Evolutionary conservation across 257 asterid species (phyloP).

Genomic region (Solanum phureja): DNA sequence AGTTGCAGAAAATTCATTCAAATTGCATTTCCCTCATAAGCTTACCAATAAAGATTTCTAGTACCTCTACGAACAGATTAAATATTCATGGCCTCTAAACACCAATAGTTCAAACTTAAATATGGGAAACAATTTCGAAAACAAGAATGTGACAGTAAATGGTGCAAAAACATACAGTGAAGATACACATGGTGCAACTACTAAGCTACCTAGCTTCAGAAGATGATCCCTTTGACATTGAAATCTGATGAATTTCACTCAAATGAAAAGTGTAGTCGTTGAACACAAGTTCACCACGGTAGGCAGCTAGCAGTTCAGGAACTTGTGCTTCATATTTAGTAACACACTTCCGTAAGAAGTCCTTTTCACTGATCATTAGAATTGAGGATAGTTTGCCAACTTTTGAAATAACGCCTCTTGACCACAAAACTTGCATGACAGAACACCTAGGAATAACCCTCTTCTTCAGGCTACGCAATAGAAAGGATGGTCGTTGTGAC

Average conservation of each 20-base stretch:
- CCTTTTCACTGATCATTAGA: not conserved
- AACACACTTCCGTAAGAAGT: not conserved
- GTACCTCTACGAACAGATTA: not conserved
- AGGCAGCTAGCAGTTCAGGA: not conserved
- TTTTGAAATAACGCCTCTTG: not conserved
- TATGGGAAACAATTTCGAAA: not conserved
- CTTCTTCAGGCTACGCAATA: not conserved
- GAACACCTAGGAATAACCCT: slow-evolving; percentile 1
- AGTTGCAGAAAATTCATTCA: not conserved
- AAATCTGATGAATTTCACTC: not conserved
- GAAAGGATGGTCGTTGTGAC: not conserved
- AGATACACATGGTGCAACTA: not conserved
- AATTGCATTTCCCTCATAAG: not conserved
- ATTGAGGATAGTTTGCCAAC: not conserved
- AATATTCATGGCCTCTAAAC: not conserved
- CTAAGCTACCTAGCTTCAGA: not conserved
- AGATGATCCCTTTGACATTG: not conserved
- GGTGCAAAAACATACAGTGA: not conserved
- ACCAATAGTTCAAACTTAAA: not conserved
- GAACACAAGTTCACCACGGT: not conserved
- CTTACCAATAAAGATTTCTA: not conserved
- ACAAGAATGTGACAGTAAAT: not conserved
- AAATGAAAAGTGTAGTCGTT: not conserved
- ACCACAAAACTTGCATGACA: not conserved
- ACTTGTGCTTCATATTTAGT: not conserved